phyloP scores from a whole-genome alignment of 208 protist species.

The Acanthamoeba castellanii region DNA sequence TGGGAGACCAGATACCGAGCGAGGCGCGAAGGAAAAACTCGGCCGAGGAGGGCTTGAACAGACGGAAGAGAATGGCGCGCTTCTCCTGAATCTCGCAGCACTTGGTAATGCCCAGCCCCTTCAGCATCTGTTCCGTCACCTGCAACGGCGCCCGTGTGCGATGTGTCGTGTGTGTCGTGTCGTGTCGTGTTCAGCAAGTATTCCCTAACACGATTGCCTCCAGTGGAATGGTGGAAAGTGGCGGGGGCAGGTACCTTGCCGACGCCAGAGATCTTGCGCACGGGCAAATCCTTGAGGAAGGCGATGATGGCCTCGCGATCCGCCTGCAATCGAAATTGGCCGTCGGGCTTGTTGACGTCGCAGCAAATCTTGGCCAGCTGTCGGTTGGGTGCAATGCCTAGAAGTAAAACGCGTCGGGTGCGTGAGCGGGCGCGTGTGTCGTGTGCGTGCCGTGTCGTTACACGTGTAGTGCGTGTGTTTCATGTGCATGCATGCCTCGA shows the following conservation, averaged over 20 bases:
- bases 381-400: slow-evolving; percentile 65
- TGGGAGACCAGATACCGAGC: slow-evolving; percentile 35
- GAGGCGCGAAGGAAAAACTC: slow-evolving; percentile 71
- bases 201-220: no score
- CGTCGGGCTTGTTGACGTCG: slow-evolving; percentile 82
- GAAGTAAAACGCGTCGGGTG: neutral
- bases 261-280: slow-evolving; percentile 63
- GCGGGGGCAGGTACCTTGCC: slow-evolving; percentile 15
- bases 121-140: slow-evolving; percentile 69
- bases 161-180: neutral
- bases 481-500: neutral
- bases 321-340: slow-evolving; percentile 71
- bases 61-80: slow-evolving; percentile 46
- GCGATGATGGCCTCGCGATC: slow-evolving; percentile 27
- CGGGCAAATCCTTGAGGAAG: slow-evolving; percentile 66
- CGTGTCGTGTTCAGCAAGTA: no score
- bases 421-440: neutral
- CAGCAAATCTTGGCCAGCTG: slow-evolving; percentile 80
- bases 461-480: neutral
- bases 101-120: slow-evolving; percentile 17
- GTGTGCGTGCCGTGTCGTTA: no score
- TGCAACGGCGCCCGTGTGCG: neutral
- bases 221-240: neutral
- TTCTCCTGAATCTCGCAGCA: slow-evolving; percentile 25
- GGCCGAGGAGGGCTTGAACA: slow-evolving; percentile 59